Evolutionary conservation across 2,329 filamentous ascomycete species (phyloP).

Genomic region (Neobulgaria alba): DNA sequence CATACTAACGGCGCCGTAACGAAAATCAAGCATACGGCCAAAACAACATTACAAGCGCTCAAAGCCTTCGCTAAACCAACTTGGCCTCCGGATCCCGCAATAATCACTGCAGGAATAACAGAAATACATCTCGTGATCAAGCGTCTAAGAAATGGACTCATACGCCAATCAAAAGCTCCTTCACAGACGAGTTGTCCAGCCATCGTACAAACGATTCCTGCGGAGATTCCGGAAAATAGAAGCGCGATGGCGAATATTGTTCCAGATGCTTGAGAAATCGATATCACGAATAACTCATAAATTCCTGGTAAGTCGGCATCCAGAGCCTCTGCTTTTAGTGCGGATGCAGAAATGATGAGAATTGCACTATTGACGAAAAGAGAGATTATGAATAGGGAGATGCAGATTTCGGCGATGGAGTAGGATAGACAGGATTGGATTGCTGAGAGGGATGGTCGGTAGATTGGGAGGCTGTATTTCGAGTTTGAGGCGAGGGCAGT

Average conservation of each 20-base stretch:
- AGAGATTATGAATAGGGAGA: slow-evolving; percentile 3
- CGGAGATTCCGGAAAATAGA: slow-evolving; percentile 4
- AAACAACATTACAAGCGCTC: slow-evolving; percentile 3
- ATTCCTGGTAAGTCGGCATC: slow-evolving; percentile 1
- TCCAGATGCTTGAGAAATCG: background rate
- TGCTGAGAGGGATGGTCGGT: slow-evolving; percentile 1
- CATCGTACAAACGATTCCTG: slow-evolving; percentile 7
- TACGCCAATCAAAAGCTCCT: slow-evolving; percentile 3
- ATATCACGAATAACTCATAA: slow-evolving; percentile 1
- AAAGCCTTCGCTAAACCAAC: slow-evolving; percentile 2
- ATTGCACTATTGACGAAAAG: slow-evolving; percentile 4
- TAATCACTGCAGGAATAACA: slow-evolving; percentile 5
- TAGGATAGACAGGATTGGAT: slow-evolving; percentile 1
- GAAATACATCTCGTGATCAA: slow-evolving; percentile 4
- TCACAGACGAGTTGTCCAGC: slow-evolving; percentile 5
- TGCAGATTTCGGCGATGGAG: slow-evolving; percentile 1
- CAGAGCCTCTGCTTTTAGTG: background rate
- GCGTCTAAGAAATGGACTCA: slow-evolving; percentile 3
- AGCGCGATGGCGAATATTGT: slow-evolving; percentile 4
- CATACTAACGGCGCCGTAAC: slow-evolving; percentile 3
- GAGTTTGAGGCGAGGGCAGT: too few relatives aligned
- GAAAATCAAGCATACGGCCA: slow-evolving; percentile 4
- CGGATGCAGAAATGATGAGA: slow-evolving; percentile 2
- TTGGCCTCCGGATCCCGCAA: slow-evolving; percentile 2
- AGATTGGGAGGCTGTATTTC: too few relatives aligned